These are phyloP conservation scores for Colletotrichum tanaceti DNA, from an alignment of 2,329 filamentous ascomycete species.

Conservation along the genomic window DNA sequence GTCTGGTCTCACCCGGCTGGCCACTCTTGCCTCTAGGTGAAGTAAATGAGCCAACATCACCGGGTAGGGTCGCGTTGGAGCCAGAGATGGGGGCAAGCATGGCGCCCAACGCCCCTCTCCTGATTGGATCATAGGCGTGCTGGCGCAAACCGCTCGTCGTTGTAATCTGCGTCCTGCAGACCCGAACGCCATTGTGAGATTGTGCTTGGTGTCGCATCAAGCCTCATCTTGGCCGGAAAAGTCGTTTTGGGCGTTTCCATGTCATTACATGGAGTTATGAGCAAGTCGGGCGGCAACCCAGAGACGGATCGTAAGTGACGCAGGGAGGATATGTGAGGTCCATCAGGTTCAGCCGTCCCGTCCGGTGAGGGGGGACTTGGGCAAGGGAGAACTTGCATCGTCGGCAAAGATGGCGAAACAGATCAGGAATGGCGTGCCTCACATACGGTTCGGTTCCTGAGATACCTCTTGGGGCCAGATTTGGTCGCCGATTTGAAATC, in stretches of 20 bases:
- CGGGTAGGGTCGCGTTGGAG: background rate
- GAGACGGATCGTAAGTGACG: slow-evolving; percentile 8
- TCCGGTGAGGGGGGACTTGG: background rate
- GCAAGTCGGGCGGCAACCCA: background rate
- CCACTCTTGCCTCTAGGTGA: background rate
- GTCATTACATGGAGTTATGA: background rate
- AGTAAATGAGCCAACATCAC: background rate
- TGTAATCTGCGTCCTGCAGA: slow-evolving; percentile 20
- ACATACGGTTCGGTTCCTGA: background rate
- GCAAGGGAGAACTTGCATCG: background rate
- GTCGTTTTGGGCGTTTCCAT: background rate
- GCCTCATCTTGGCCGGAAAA: background rate
- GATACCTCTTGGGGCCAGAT: too few relatives aligned
- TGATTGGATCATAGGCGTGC: slow-evolving; percentile 1
- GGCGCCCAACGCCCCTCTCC: background rate
- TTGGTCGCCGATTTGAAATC: too few relatives aligned
- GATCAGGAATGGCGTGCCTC: slow-evolving; percentile 21
- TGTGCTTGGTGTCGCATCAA: background rate
- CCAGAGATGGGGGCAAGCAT: background rate
- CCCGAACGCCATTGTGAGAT: slow-evolving; percentile 17
- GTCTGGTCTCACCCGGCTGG: background rate
- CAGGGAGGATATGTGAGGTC: slow-evolving; percentile 9
- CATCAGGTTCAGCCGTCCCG: slow-evolving; percentile 1
- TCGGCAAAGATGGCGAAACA: slow-evolving; percentile 6
- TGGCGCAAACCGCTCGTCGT: slow-evolving; percentile 2